Evolutionary conservation across 2,329 filamentous ascomycete genomes (phyloP), one percentile per base, ranked within the genome.

Genomic region (Pseudocercospora fuligena): DNA sequence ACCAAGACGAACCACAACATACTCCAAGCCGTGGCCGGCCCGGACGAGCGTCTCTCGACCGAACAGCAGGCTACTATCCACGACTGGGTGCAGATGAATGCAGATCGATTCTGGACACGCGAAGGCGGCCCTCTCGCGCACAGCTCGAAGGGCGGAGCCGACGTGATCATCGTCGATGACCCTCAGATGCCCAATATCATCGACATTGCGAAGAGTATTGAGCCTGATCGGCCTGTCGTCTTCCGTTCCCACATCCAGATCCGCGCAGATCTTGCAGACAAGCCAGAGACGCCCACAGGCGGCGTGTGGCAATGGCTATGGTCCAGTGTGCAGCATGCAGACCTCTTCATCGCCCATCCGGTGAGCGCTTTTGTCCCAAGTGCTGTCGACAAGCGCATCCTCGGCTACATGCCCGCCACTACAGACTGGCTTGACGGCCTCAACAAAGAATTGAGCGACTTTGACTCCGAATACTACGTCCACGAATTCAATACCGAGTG

Each of bases 1-100:
- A 95, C 92, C 71, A 95, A 95, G 81, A 93, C 90, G 71, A 91
- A 93, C 72, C 92, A 95, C 86, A 95, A 95, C 79, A 94, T 94
- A 70, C 87, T 95, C 2, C 92, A 95, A 80, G 92, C 92, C 8
- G 92, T 94, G 49, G 88, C 88, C 47, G 82, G 85, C 27, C 86
- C 88, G 0, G 85, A 87, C 2, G 86, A 92, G 71, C 85, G 87
- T n/a, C 83, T 94, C 33, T 87, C 84, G 0, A 72, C 82, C 0
- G 85, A 90, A 1, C 87, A 92, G 65, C 88, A 89, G 73, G 77
- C 81, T 0, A 79, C 82, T n/a, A 87, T 94, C 60, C 85, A 85
- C 9, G 85, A 88, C 56, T 95, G 92, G 92, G 89, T 92, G 64
- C 80, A 83, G 12, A 86, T 90, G 12, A 94, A 94, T 77, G 89